Percentiles rank a stretch among this genome's conserved stretches.
Evolutionary conservation across 78 protist genomes (phyloP).

Genomic region (Emiliania huxleyi): DNA sequence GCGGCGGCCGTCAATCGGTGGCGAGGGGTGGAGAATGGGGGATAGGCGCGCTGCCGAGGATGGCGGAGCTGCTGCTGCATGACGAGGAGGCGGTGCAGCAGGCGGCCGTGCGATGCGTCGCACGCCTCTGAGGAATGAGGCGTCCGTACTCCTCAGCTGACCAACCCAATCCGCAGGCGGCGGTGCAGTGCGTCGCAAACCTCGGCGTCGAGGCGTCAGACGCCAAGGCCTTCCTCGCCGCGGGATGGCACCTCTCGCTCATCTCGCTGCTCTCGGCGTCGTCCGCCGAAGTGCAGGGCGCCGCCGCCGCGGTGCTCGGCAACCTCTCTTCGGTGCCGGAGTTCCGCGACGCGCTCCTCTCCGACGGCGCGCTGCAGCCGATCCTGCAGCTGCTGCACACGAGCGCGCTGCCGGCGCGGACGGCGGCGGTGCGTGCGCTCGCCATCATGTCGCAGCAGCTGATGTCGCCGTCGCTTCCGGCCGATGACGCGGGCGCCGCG

Average conservation of each 20-base stretch:
- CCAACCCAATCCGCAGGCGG: too few relatives aligned
- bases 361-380: background rate
- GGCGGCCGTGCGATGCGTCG: background rate
- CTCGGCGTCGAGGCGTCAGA: background rate
- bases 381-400: background rate
- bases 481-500: background rate
- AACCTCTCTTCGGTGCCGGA: background rate
- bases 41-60: too few relatives aligned
- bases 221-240: background rate
- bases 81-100: background rate
- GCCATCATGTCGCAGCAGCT: slow-evolving; percentile 3
- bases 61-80: background rate
- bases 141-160: too few relatives aligned
- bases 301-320: background rate
- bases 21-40: too few relatives aligned
- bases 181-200: background rate
- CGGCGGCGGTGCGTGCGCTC: background rate
- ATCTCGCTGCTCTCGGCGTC: background rate
- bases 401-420: background rate
- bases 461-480: background rate
- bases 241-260: slow-evolving; percentile 3
- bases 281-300: background rate
- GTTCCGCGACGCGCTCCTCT: background rate
- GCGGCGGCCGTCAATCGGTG: too few relatives aligned
- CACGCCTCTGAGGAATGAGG: too few relatives aligned